Base-by-base conservation (phyloP, 2,329 filamentous ascomycete species). In the Aspergillus candidus region DNA sequence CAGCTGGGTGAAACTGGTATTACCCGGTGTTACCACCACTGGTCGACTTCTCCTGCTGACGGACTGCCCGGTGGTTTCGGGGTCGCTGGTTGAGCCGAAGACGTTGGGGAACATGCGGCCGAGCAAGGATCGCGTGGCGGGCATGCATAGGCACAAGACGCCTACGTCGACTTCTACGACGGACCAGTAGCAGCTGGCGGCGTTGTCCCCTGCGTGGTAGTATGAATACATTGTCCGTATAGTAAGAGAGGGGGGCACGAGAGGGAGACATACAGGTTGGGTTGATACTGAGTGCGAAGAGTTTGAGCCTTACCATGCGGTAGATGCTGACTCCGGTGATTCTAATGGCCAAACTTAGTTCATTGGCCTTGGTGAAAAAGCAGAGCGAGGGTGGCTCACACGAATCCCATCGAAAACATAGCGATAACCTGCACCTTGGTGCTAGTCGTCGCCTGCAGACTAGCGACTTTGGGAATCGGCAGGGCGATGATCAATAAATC, bases 241-340 rank as follows among this genome's bases (percentile, higher is more conserved):
- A 27, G 22, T 10, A 27, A 10, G 6, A 2, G 7, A 27, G 22
- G 3, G 22, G 22, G 22, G 3, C 1, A 27, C n/a, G 22, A 8
- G 22, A 8, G 18, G 3, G 18, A 22, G 22, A 27, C 22, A 10
- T 10, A 27, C 22, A 27, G 22, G 22, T 27, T 27, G 22, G 22
- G 22, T 27, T 27, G 22, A 27, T 7, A 35, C 38, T 31, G 37
- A 38, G 27, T 43, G 47, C 13, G 38, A 31, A 27, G 7, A 27
- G 2, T 14, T 46, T 49, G n/a, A 51, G 46, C 43, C 46, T 49
- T 12, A 49, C 27, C 8, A 47, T 38, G 39, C 48, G 46, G 32
- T 49, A 49, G 12, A 51, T 46, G 42, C 48, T 46, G 14, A 51
- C 48, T 8, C 46, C 48, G 10, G 48, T 51, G 32, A 51, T 48